phyloP scores from a whole-genome alignment of 805 yeast genomes.

The Citeromyces matritensis region DNA sequence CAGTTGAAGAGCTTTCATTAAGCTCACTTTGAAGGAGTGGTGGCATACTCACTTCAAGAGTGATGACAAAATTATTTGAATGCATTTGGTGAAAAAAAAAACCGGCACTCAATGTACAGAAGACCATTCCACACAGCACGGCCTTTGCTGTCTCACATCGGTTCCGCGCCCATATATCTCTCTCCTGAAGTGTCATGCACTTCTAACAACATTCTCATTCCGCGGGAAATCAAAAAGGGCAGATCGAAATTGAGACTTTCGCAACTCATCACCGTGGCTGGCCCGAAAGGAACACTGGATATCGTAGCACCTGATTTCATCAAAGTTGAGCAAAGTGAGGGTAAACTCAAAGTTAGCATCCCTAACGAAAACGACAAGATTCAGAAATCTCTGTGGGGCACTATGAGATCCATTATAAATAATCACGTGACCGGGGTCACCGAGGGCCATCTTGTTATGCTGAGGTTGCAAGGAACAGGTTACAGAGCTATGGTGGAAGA shows the following conservation, averaged over 20 bases:
- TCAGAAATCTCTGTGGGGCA: constrained; percentile 93
- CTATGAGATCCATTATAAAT: constrained; percentile 62
- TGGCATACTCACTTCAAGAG: too few relatives aligned
- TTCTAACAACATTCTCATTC: constrained; percentile 32
- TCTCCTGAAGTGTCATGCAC: constrained; percentile 43
- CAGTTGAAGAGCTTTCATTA: too few relatives aligned
- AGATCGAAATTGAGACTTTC: constrained; percentile 40
- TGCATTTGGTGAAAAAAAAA: not conserved
- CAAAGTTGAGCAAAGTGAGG: constrained; percentile 21
- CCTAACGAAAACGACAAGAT: constrained; percentile 35
- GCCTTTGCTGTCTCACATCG: constrained; percentile 46
- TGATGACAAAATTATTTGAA: too few relatives aligned
- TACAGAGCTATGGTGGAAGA: constrained; percentile 63
- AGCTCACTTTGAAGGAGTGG: too few relatives aligned
- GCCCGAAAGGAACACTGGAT: constrained; percentile 63
- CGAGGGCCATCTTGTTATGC: constrained; percentile 81
- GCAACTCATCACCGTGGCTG: constrained; percentile 43
- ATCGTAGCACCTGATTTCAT: constrained; percentile 66
- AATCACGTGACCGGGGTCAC: constrained; percentile 79
- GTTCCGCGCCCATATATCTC: constrained; percentile 61
- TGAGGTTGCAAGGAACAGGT: constrained; percentile 93
- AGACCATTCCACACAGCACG: constrained; percentile 19
- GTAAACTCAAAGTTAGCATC: constrained; percentile 35
- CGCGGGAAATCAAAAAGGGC: constrained; percentile 54
- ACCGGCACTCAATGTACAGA: constrained; percentile 2